Base-by-base conservation (phyloP, 2,329 filamentous ascomycete genomes). In the Phyllosticta paracitricarpa region DNA sequence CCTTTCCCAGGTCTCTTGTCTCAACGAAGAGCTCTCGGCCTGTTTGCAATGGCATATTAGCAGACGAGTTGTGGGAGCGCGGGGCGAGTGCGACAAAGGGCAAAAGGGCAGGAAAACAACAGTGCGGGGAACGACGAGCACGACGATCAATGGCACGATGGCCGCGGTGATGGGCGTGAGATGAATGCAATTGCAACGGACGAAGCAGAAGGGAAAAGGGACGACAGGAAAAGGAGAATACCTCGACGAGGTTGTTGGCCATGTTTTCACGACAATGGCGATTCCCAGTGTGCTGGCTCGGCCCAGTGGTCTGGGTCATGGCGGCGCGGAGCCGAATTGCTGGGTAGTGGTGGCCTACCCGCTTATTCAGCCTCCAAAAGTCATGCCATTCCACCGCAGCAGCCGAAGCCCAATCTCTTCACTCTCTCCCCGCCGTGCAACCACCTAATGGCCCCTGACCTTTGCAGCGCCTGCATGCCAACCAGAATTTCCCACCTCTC, bases 51-150 rank as follows among this genome's bases (percentile, higher is more conserved):
- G 5, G 30, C n/a, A 25, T 10, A n/a, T 61, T 61, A 61, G 59
- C 53, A 52, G 58, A 53, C 58, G 53, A 51, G 56, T 56, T 48
- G 35, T 48, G 35, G 58, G 25, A 51, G 51, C 53, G 40, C 52
- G 52, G 51, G 22, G 58, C 40, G 40, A n/a, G 54, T 61, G 58
- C 58, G 35, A 61, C 58, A 48, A n/a, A n/a, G 40, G 40, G 40
- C 40, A 48, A 48, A 48, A 48, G 40, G 40, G 40, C 40, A n/a
- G 14, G n/a, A n/a, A 17, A 19, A 17, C 40, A 48, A 48, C 40
- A 48, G 40, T 48, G 40, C 40, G 40, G 40, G 40, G 40, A 48
- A 48, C 40, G 40, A 48, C n/a, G 14, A 48, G 17, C 3, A 6
- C n/a, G 14, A n/a, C 14, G 40, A n/a, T n/a, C 40, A 48, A 40